Evolutionary conservation across 257 asterid species (phyloP).

Genomic region (Solanum habrochaites): DNA sequence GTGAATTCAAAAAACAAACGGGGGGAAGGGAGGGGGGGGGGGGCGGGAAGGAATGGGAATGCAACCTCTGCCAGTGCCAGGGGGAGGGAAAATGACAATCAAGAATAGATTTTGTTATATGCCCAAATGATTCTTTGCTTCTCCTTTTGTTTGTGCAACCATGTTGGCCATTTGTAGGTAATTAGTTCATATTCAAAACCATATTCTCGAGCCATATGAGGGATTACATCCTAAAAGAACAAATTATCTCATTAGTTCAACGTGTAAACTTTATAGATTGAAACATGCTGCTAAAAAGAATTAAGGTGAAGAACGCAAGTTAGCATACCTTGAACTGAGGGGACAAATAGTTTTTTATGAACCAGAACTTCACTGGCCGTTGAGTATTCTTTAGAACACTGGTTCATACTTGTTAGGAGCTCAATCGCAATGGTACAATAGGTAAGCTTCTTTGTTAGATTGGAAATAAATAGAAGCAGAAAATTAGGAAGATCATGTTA

Average conservation of each 20-base stretch:
- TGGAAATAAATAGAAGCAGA: not conserved
- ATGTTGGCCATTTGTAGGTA: slow-evolving; percentile 98
- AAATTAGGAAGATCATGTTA: not conserved
- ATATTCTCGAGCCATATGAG: slow-evolving; percentile 86
- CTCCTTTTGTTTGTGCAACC: slow-evolving; percentile 97
- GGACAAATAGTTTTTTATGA: slow-evolving; percentile 95
- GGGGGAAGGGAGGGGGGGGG: too few relatives aligned
- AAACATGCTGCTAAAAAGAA: not conserved
- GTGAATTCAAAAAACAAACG: not conserved
- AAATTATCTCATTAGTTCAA: not conserved
- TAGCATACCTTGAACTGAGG: slow-evolving; percentile 86
- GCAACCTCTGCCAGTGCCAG: slow-evolving; percentile 92
- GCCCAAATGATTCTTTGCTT: slow-evolving; percentile 98
- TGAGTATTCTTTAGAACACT: slow-evolving; percentile 83
- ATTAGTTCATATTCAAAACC: slow-evolving; percentile 88
- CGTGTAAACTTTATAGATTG: not conserved
- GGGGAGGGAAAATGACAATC: slow-evolving; percentile 98
- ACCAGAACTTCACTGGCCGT: slow-evolving; percentile 96
- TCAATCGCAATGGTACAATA: slow-evolving; percentile 60
- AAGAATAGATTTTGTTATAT: slow-evolving; percentile 78
- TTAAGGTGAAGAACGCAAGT: not conserved
- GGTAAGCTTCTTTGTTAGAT: too few relatives aligned
- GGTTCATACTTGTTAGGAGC: slow-evolving; percentile 86
- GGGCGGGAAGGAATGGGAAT: too few relatives aligned
- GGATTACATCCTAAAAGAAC: slow-evolving; percentile 66